These are phyloP conservation scores for Vaccinium corymbosum DNA, from an alignment of 148 eudicot species.

Conservation along the genomic window DNA sequence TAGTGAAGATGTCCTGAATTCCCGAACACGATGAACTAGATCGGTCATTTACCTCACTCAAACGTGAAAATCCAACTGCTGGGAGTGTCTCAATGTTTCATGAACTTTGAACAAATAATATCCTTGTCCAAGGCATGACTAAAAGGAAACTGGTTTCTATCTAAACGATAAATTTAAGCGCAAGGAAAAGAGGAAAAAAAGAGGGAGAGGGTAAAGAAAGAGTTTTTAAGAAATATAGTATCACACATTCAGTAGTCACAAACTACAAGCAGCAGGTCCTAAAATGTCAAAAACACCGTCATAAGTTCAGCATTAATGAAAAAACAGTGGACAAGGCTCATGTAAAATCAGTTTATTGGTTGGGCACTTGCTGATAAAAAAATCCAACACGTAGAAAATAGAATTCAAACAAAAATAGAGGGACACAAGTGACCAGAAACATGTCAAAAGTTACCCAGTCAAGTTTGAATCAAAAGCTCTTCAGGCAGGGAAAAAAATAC, in stretches of 20 bases:
- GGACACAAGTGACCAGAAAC: background rate
- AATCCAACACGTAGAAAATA: background rate
- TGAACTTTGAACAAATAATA: background rate
- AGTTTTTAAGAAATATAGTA: background rate
- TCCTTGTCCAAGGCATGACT: background rate
- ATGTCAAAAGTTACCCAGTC: background rate
- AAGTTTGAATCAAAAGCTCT: background rate
- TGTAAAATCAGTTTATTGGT: background rate
- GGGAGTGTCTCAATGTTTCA: background rate
- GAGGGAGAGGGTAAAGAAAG: background rate
- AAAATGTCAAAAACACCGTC: background rate
- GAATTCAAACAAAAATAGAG: background rate
- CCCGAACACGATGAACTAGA: background rate
- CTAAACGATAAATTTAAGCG: background rate
- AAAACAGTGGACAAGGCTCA: background rate
- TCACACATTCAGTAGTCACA: background rate
- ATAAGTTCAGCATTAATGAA: background rate
- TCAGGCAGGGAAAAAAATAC: background rate
- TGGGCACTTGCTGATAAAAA: background rate
- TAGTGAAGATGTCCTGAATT: background rate
- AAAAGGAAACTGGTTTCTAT: background rate
- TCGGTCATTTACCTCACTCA: background rate
- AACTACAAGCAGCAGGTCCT: background rate
- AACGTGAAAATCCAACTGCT: background rate
- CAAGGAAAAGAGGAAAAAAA: background rate